Base-by-base conservation (phyloP, 495 filamentous ascomycete species). In the Niebla homalea region DNA sequence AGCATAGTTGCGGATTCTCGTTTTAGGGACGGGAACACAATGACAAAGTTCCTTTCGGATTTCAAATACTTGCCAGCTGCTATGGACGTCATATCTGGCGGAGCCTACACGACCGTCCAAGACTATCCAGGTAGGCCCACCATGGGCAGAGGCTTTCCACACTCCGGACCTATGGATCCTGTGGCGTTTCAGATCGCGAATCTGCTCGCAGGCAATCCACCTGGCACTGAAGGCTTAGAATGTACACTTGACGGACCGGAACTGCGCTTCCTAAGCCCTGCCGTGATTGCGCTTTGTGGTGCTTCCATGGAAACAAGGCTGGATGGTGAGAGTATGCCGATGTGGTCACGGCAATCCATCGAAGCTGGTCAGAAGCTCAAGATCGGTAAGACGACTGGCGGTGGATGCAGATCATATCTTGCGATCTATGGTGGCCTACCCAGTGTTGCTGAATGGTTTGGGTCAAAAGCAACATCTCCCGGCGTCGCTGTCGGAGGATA, bases 221-320 rank as follows among this genome's bases (percentile, higher is more conserved):
- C 59, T 8, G 69, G 70, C 18, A 67, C 57, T 14, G 79, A 79
- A 60, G 69, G 65, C 1, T 60, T 83, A 1, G 79, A 83, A 46
- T 73, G 80, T 16, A 83, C 79, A 2, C 52, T 80, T 5, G 68
- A 62, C 20, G 79, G 79, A 1, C 78, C 79, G 1, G 76, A 79
- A 39, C 63, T 83, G 5, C 63, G 63, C 0, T 81, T 83, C 41
- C 52, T 72, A 16, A 66, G 64, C 8, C 58, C 67, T 36, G 68
- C 72, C 4, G 57, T 77, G 11, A 59, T 80, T 35, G 58, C 78
- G 21, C 37, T 81, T 6, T 74, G 72, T 41, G 79, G 79, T 48
- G 72, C 79, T 1, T 60, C 68, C 1, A 71, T 79, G 53, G 55
- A 66, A 5, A 61, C 67, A 15, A 67, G 51, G 3, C 56, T 83